Percentiles rank a stretch among this genome's conserved stretches.
These are phyloP conservation scores for Trapa bicornis DNA, from an alignment of 345 rosid species.

Conservation along the genomic window DNA sequence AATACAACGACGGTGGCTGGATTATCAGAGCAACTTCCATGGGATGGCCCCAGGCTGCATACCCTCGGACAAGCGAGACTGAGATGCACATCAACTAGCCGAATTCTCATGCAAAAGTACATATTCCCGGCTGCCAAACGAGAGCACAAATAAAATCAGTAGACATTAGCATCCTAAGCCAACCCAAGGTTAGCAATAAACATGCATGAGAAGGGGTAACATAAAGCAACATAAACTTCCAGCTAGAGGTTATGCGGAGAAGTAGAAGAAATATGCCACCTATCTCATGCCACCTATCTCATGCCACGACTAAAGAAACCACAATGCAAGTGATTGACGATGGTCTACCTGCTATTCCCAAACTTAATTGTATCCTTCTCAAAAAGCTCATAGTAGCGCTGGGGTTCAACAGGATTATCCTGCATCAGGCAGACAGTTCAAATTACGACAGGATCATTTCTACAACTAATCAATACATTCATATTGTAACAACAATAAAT, in stretches of 20 bases:
- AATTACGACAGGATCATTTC: constrained; percentile 2
- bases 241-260: not conserved
- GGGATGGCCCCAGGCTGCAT: not conserved
- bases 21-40: not conserved
- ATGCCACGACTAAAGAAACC: not conserved
- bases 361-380: constrained; percentile 94
- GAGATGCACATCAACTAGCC: constrained; percentile 16
- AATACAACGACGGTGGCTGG: not conserved
- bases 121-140: constrained; percentile 69
- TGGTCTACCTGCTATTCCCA: constrained; percentile 82
- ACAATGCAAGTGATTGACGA: constrained; percentile 1
- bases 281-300: not conserved
- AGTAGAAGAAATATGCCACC: not conserved
- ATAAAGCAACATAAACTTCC: not conserved
- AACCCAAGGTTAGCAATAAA: not conserved
- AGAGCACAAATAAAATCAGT: not conserved
- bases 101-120: constrained; percentile 80
- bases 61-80: not conserved
- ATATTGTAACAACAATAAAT: constrained; percentile 1
- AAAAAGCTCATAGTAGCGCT: constrained; percentile 84
- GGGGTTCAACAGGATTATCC: constrained; percentile 79
- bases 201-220: not conserved
- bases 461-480: not conserved
- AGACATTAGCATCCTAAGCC: not conserved
- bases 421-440: constrained; percentile 21